Evolutionary conservation across 805 yeast species (phyloP), one percentile per base, ranked within the genome.

Genomic region (Suhomyces vadensis): DNA sequence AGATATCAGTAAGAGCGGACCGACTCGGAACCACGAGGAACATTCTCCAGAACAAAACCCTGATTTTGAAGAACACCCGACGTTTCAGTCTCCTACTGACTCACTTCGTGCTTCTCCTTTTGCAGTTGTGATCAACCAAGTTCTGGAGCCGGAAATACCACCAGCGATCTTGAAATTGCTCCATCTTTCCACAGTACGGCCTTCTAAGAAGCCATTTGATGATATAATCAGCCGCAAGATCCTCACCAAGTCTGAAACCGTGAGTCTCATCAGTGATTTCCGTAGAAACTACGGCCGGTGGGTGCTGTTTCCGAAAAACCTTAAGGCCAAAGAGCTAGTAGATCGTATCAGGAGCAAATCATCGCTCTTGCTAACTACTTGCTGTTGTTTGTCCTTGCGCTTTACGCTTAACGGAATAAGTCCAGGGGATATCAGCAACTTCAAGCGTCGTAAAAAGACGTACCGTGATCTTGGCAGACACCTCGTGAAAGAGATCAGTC

Each of bases 231-330:
- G 76, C 2, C 53, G 75, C 20, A 78, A 79, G 1, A 62, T 84
- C 4, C 53, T 87, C 11, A 55, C 78, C 1, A 53, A 69, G 31
- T 60, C 63, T 2, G 81, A 83, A 50, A 79, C 80, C 0, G 51
- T 73, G 5, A 67, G 69, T 13, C 61, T 85, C 31, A 63, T 86
- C 50, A 73, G 71, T 42, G 77, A 75, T 37, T 87, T 86, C 57
- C 67, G 85, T 35, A 78, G 81, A 39, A 74, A 84, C 54, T 86
- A 82, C 56, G 88, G 90, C 4, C 72, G 88, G 23, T 87, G 95
- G 95, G 81, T 85, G 3, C 79, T 86, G 42, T 79, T 86, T 40
- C 89, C 91, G 0, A 74, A 75, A 23, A 67, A 66, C 10, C 56
- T 76, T 26, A 57, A 81, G 4, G 73, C 83, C 0, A 74, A 66